A percentile compares a stretch with the other conserved stretches of the same genome.
Conservation (phyloP, 345 rosid genomes). For the Punica granatum region DNA sequence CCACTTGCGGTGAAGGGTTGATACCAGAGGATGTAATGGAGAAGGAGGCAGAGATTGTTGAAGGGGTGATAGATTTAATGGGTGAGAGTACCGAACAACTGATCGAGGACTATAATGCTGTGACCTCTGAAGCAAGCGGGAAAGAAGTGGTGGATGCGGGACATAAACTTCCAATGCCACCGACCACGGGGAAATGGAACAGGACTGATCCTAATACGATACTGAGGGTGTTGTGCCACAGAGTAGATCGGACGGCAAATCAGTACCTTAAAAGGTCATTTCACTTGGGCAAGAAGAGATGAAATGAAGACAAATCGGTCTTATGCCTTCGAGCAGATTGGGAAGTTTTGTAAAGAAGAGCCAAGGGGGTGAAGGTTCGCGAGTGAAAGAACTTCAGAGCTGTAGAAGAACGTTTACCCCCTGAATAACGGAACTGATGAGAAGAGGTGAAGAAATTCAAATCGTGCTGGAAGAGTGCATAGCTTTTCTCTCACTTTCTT, state of each 20-base stretch:
- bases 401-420: not conserved
- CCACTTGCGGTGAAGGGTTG: conserved; percentile 72
- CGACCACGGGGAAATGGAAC: conserved; percentile 71
- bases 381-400: not conserved
- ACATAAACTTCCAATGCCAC: conserved; percentile 71
- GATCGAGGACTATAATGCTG: conserved; percentile 67
- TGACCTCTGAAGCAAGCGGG: conserved; percentile 52
- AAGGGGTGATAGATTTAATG: conserved; percentile 68
- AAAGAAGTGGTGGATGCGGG: conserved; percentile 33
- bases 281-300: conserved; percentile 58
- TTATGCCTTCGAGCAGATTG: not conserved
- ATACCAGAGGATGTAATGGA: conserved; percentile 54
- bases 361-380: not conserved
- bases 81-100: conserved; percentile 67
- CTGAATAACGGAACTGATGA: not conserved
- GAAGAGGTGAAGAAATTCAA: not conserved
- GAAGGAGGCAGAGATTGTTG: conserved; percentile 63
- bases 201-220: conserved; percentile 79
- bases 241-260: conserved; percentile 64
- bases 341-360: not conserved
- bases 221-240: conserved; percentile 65
- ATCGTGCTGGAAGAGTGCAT: not conserved
- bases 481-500: too few species aligned
- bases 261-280: conserved; percentile 63
- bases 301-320: conserved; percentile 4